Evolutionary conservation across 2,329 filamentous ascomycete genomes (phyloP), one percentile per base, ranked within the genome.

Genomic region (Monascus ruber): DNA sequence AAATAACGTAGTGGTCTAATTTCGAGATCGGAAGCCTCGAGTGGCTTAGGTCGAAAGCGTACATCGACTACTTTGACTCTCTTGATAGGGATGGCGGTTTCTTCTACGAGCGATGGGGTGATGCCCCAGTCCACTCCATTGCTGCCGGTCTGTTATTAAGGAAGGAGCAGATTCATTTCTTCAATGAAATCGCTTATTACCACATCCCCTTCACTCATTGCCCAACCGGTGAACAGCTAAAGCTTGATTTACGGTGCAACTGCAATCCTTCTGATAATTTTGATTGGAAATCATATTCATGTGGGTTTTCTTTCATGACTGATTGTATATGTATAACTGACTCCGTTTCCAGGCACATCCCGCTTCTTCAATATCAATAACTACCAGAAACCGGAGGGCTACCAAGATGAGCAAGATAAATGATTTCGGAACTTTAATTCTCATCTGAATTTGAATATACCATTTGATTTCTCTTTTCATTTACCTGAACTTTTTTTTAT

Each of bases 241-340:
- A 88, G 48, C 64, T 88, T 40, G 82, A 94, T 49, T 77, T 89
- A 50, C 88, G 85, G 60, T 98, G 91, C 65, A 83, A 88, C 64
- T 98, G 91, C 69, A 87, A 98, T 58, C 89, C 91, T 5, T 81
- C 82, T 56, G 85, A 96, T 43, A 98, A 98, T 71, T 98, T 98
- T 72, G 91, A 98, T 66, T 98, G 93, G 93, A 95, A 94, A 66
- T 84, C 85, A 38, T 96, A 95, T 63, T 94, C 86, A 61, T 96
- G 88, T 93, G 77, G 71, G 85, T 71, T 44, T 24, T 17, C 11
- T 17, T 25, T 27, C 25, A 32, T 4, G 29, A 24, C 17, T 10
- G 7, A 25, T 39, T 2, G n/a, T 25, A 11, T 26, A 17, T 25
- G 9, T 3, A 11, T 31, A 5, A 17, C 5, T 29, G 33, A 34